Conservation (phyloP, 1,139 yeast genomes). For the Kodamaea arcana region DNA sequence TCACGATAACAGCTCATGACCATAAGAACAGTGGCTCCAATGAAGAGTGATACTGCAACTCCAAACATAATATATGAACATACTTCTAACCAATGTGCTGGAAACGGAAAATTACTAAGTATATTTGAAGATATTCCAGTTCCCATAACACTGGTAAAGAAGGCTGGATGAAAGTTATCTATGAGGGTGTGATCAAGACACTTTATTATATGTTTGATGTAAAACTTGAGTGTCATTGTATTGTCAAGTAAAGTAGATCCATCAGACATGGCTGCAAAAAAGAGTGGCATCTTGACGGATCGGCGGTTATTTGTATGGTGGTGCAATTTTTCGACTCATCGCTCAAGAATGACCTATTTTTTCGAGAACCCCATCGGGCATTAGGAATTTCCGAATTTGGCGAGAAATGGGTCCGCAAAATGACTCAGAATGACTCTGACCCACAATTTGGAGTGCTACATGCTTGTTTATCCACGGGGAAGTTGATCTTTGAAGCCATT, state of each 20-base stretch:
- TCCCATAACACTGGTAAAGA: conserved; percentile 81
- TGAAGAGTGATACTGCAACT: conserved; percentile 47
- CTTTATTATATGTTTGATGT: not conserved
- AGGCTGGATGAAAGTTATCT: conserved; percentile 47
- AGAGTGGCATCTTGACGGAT: too few species aligned
- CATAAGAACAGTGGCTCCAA: conserved; percentile 35
- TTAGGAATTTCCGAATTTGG: too few species aligned
- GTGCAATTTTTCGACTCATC: too few species aligned
- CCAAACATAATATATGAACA: conserved; percentile 57
- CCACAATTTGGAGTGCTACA: too few species aligned
- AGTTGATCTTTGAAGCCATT: too few species aligned
- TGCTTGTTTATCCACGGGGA: too few species aligned
- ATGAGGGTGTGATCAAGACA: conserved; percentile 12
- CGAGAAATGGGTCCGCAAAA: too few species aligned
- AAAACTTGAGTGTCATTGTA: not conserved
- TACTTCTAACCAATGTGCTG: conserved; percentile 54
- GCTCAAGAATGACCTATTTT: too few species aligned
- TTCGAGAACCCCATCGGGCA: too few species aligned
- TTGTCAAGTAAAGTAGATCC: not conserved
- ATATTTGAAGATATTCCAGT: conserved; percentile 66
- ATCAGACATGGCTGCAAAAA: not conserved
- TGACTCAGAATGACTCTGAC: too few species aligned
- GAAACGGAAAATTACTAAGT: conserved; percentile 62
- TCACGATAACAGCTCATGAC: conserved; percentile 32
- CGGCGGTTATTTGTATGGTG: too few species aligned